Conservation (phyloP, 2,329 filamentous ascomycete species). For the Verticillium longisporum region DNA sequence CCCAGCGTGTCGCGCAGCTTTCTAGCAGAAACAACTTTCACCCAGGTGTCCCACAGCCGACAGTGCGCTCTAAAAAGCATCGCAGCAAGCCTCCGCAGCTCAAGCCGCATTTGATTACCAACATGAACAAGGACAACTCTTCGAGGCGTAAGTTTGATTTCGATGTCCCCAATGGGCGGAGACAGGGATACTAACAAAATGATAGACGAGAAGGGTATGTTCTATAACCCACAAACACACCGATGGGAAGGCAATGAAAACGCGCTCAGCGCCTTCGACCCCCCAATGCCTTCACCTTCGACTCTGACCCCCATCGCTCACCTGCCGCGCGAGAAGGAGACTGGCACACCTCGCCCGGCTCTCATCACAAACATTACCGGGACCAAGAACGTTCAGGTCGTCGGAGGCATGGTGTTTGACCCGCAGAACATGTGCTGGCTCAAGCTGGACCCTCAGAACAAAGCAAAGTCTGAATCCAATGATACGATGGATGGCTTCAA, state of each 20-base stretch:
- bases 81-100: constrained; percentile 46
- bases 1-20: constrained; percentile 48
- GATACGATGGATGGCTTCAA: constrained; percentile 60
- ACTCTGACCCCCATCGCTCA: constrained; percentile 37
- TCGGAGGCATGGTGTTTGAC: constrained; percentile 98
- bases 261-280: constrained; percentile 70
- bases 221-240: constrained; percentile 80
- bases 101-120: constrained; percentile 86
- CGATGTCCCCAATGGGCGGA: too few relatives aligned
- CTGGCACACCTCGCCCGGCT: constrained; percentile 58
- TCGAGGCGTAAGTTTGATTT: constrained; percentile 62
- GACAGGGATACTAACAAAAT: constrained; percentile 19
- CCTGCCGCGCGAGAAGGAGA: constrained; percentile 48
- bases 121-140: constrained; percentile 66
- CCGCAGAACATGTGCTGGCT: constrained; percentile 97
- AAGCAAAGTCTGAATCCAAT: constrained; percentile 38
- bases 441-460: constrained; percentile 56
- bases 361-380: constrained; percentile 87
- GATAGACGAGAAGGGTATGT: constrained; percentile 86
- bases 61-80: constrained; percentile 47
- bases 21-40: constrained; percentile 41
- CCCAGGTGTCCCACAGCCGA: constrained; percentile 34
- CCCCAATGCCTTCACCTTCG: constrained; percentile 47
- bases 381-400: constrained; percentile 82
- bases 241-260: constrained; percentile 97